Evolutionary conservation across 2,329 filamentous ascomycete species (phyloP).

Genomic region (Chaetothyriales sp.): DNA sequence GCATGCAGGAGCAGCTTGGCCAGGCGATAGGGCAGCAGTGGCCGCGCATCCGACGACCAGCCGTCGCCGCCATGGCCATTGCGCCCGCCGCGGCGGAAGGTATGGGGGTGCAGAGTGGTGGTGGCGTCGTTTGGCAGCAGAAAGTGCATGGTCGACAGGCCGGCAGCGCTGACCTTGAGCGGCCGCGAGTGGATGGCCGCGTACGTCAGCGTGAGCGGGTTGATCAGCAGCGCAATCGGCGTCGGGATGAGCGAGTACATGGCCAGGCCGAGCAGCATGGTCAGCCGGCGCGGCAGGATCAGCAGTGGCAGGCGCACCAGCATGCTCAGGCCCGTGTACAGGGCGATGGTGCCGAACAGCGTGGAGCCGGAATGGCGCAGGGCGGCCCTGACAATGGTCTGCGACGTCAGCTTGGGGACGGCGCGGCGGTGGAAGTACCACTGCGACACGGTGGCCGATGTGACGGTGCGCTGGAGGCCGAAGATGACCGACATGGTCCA

Average conservation of each 20-base stretch:
- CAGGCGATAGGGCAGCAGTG: conserved; percentile 74
- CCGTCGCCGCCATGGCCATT: conserved; percentile 16
- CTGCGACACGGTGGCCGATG: conserved; percentile 88
- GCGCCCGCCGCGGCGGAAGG: conserved; percentile 19
- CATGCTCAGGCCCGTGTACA: conserved; percentile 70
- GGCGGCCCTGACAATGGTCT: conserved; percentile 70
- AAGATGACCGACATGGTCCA: conserved; percentile 85
- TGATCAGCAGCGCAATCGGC: conserved; percentile 72
- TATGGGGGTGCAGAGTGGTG: conserved; percentile 43
- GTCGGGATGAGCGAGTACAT: conserved; percentile 72
- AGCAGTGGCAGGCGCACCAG: conserved; percentile 74
- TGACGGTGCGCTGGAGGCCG: conserved; percentile 78
- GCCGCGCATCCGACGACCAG: conserved; percentile 26
- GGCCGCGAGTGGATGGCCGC: conserved; percentile 85
- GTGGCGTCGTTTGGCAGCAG: conserved; percentile 60
- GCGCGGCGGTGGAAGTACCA: conserved; percentile 97
- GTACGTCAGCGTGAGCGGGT: conserved; percentile 84
- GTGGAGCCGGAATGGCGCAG: conserved; percentile 69
- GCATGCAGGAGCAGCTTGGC: conserved; percentile 86
- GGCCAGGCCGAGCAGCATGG: conserved; percentile 55
- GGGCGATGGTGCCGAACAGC: conserved; percentile 81
- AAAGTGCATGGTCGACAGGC: conserved; percentile 69
- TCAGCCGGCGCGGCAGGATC: conserved; percentile 61
- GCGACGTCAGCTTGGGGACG: conserved; percentile 60
- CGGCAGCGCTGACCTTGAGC: conserved; percentile 61